A percentile compares a stretch with the other conserved stretches of the same genome.
phyloP scores from a whole-genome alignment of 73 alveolate genomes.

The Paramecium sexaurelia region DNA sequence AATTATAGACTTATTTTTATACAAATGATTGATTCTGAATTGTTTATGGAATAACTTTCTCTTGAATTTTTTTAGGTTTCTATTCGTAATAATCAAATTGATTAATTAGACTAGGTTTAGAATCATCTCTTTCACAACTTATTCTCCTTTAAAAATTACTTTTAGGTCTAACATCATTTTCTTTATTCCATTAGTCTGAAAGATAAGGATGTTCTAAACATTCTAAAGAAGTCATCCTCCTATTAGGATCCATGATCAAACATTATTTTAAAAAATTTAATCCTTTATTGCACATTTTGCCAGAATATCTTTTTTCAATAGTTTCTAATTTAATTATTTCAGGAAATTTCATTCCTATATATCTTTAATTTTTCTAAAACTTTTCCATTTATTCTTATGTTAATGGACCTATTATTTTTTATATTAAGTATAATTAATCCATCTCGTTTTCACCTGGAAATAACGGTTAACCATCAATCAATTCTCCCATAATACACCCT shows the following conservation, averaged over 20 bases:
- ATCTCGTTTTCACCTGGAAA: constrained; percentile 93
- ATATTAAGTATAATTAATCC: constrained; percentile 83
- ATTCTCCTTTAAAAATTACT: constrained; percentile 24
- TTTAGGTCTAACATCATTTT: constrained; percentile 66
- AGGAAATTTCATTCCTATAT: constrained; percentile 86
- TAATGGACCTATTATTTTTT: constrained; percentile 83
- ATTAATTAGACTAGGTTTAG: background rate
- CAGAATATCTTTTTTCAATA: constrained; percentile 87
- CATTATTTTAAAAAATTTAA: constrained; percentile 79
- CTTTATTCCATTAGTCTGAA: constrained; percentile 83
- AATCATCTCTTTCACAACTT: constrained; percentile 57
- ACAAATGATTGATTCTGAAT: constrained; percentile 1
- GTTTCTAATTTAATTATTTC: constrained; percentile 85
- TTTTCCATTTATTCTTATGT: constrained; percentile 77
- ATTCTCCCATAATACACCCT: constrained; percentile 97
- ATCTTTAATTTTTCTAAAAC: constrained; percentile 84
- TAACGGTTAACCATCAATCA: constrained; percentile 91
- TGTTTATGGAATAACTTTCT: constrained; percentile 27
- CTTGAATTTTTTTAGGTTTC: constrained; percentile 30
- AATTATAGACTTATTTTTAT: constrained; percentile 1
- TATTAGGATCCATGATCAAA: constrained; percentile 88
- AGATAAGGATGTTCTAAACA: constrained; percentile 92
- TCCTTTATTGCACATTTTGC: constrained; percentile 69
- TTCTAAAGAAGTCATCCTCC: constrained; percentile 87
- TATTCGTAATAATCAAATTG: background rate